phyloP scores from a whole-genome alignment of 345 rosid species.

The Sonneratia caseolaris region DNA sequence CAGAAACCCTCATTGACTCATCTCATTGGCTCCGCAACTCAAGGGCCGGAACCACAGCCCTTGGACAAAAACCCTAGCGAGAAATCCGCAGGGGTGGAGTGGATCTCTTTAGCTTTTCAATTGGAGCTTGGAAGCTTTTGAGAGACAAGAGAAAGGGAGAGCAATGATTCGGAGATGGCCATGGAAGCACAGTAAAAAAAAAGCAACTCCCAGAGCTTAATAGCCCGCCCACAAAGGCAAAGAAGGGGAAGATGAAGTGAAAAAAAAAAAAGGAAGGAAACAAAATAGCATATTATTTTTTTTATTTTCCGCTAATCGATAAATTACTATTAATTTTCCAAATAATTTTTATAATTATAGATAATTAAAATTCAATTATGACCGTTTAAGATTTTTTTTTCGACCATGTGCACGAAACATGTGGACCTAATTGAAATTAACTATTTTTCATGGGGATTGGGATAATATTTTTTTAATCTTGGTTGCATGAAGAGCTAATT shows the following conservation, averaged over 20 bases:
- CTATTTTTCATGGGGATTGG: no score
- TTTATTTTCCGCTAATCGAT: no score
- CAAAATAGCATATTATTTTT: no score
- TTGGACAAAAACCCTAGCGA: not conserved
- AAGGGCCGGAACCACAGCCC: not conserved
- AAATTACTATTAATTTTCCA: no score
- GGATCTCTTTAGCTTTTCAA: not conserved
- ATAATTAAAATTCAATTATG: no score
- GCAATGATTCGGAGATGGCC: slow-evolving; percentile 41
- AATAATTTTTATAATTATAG: no score
- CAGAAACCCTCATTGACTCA: slow-evolving; percentile 31
- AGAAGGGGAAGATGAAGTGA: not conserved
- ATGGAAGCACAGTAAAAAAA: slow-evolving; percentile 12
- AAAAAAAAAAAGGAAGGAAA: not conserved
- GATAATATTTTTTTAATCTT: no score
- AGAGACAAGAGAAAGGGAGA: slow-evolving; percentile 23
- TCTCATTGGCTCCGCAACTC: slow-evolving; percentile 6
- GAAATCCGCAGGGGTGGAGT: not conserved
- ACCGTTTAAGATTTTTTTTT: not conserved
- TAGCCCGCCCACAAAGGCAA: not conserved
- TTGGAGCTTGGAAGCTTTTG: slow-evolving; percentile 15
- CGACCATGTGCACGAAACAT: no score
- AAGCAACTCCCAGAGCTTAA: not conserved
- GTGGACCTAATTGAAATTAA: no score
- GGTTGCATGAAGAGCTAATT: no score